Base-by-base conservation (phyloP, 176 grass and related monocot genomes). In the Melocanna baccifera region DNA sequence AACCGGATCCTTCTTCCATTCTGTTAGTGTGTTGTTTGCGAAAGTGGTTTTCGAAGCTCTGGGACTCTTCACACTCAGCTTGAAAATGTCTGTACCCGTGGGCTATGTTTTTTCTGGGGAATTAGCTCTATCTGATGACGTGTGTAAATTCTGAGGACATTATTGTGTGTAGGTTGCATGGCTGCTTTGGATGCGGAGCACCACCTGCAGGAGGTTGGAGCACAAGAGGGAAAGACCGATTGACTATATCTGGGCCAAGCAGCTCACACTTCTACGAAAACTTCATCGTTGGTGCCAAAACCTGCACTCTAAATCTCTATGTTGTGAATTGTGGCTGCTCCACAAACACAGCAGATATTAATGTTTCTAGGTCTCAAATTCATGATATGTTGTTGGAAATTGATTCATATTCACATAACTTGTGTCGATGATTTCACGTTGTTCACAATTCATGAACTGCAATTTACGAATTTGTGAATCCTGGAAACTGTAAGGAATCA, bases 171-270 rank as follows among this genome's bases (percentile, higher is more conserved):
- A 99, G 97, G 97, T 45, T 99, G 97, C 86, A 99, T 94, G 97
- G 97, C 97, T 25, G 93, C 93, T 51, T 77, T 96, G 84, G 97
- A 99, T 88, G 97, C 97, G 28, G 97, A 96, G 57, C 97, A 99
- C 84, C 96, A 96, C 69, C 88, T 99, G 61, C 97, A 94, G 73
- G 90, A 92, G 81, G 56, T 96, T 80, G 97, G 90, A 73, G 75
- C 88, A 82, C 91, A 91, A 81, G 86, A 94, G 50, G 91, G 82
- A 41, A 92, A 95, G 86, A 78, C 82, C 6, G 80, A 88, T 92
- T 92, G 93, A 94, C 92, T 83, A 81, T 61, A 67, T 80, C 39
- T 79, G 37, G 58, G 47, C 23, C 56, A 71, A 83, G 41, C 45
- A 62, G 75, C n/a, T 48, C 9, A 12, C 26, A 69, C 36, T 23